Conservation (phyloP, 1,284 basidiomycete species). For the Ustilago sp. region DNA sequence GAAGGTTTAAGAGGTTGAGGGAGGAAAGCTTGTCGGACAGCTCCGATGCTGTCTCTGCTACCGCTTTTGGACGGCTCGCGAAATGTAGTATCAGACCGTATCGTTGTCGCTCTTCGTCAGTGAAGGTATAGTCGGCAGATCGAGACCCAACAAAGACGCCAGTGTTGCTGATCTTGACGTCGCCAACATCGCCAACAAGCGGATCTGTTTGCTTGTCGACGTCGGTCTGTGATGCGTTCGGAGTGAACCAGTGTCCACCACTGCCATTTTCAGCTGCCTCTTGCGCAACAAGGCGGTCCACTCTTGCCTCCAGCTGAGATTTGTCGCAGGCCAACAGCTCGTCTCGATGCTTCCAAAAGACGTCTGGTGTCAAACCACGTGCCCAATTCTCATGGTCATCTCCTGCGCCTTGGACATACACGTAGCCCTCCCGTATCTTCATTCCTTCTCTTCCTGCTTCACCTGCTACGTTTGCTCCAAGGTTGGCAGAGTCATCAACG, state of each 20-base stretch:
- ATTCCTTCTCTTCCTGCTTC: neutral
- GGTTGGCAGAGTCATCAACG: constrained; percentile 72
- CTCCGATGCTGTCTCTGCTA: neutral
- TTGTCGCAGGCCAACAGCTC: constrained; percentile 73
- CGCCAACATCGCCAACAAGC: neutral
- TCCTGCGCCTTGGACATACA: constrained; percentile 87
- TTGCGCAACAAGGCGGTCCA: constrained; percentile 23
- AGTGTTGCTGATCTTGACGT: constrained; percentile 18
- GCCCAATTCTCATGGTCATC: constrained; percentile 91
- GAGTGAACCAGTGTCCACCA: constrained; percentile 42
- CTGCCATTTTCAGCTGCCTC: neutral
- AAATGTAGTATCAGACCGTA: constrained; percentile 31
- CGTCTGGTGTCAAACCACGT: constrained; percentile 78
- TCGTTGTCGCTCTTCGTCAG: constrained; percentile 9
- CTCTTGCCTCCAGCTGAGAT: constrained; percentile 72
- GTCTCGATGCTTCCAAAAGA: constrained; percentile 78
- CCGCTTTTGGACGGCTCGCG: neutral
- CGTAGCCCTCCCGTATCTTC: constrained; percentile 69
- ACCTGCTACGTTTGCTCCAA: constrained; percentile 26
- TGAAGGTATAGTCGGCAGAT: constrained; percentile 21
- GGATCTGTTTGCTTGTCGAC: neutral
- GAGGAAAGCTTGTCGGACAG: neutral
- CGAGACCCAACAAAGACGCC: constrained; percentile 29
- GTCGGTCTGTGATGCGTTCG: neutral
- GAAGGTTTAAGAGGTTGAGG: neutral